Evolutionary conservation across 306 rosid genomes (phyloP).

Genomic region (Vigna reflexopilosa): DNA sequence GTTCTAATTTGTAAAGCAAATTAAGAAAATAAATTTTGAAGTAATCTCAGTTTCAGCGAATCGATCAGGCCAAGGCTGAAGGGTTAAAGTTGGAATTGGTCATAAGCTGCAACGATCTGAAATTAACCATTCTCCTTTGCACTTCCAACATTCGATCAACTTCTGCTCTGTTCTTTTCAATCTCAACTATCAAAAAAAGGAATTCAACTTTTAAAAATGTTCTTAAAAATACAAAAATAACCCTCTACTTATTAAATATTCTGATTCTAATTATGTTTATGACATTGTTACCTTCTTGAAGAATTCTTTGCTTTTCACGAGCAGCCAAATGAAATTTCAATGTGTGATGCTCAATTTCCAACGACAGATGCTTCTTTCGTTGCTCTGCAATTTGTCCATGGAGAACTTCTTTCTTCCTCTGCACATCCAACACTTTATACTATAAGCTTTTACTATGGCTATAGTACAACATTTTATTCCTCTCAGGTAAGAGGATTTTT

Average conservation of each 20-base stretch:
- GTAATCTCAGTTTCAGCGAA: not conserved
- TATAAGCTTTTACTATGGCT: too few species aligned
- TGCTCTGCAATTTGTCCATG: slow-evolving; percentile 41
- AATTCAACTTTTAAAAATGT: not conserved
- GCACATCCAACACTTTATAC: not conserved
- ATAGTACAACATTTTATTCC: too few species aligned
- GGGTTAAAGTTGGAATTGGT: slow-evolving; percentile 6
- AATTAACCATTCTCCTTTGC: not conserved
- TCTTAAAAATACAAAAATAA: too few species aligned
- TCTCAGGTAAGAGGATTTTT: too few species aligned
- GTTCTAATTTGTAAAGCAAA: not conserved
- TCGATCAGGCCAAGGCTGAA: not conserved
- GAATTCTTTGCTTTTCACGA: slow-evolving; percentile 17
- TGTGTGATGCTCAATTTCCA: slow-evolving; percentile 46
- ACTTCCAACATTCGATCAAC: slow-evolving; percentile 45
- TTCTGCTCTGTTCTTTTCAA: slow-evolving; percentile 59
- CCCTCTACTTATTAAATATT: too few species aligned
- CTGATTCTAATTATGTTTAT: too few species aligned
- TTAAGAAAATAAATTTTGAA: not conserved
- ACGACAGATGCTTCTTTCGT: slow-evolving; percentile 1
- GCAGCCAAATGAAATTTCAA: slow-evolving; percentile 45
- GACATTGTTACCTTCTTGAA: slow-evolving; percentile 47
- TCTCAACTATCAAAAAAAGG: slow-evolving; percentile 38
- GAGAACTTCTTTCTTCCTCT: slow-evolving; percentile 48
- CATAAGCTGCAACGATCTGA: not conserved